Evolutionary conservation across 2,329 filamentous ascomycete species (phyloP).

Genomic region (Colletotrichum tropicale): DNA sequence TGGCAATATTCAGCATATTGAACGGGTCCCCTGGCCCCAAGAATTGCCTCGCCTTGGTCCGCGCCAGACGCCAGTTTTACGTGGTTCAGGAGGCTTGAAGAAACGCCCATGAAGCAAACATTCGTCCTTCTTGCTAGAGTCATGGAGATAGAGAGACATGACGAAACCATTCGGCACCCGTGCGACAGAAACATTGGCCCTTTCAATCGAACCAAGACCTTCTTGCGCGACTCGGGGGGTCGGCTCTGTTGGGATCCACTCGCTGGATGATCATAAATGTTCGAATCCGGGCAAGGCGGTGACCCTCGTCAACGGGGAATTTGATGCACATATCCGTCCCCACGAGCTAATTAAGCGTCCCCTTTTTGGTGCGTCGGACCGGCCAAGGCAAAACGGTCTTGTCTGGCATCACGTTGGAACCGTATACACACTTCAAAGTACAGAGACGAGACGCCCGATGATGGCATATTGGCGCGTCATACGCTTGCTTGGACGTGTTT

Average conservation of each 20-base stretch:
- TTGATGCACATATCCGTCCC: conserved; percentile 19
- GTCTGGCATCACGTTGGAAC: not conserved
- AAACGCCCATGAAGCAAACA: not conserved
- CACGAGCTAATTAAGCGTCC: conserved; percentile 19
- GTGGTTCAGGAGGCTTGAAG: not conserved
- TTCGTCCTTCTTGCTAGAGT: not conserved
- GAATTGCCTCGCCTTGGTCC: not conserved
- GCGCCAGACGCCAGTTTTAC: not conserved
- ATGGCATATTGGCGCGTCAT: not conserved
- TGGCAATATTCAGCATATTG: not conserved
- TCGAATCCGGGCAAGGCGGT: not conserved
- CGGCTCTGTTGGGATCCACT: not conserved
- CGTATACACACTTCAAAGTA: not conserved
- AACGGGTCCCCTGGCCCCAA: not conserved
- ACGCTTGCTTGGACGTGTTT: not conserved
- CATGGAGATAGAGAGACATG: not conserved
- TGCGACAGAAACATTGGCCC: not conserved
- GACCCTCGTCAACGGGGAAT: conserved; percentile 17
- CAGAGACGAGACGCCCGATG: not conserved
- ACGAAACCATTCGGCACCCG: not conserved
- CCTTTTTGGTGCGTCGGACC: conserved; percentile 13
- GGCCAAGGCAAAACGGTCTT: conserved; percentile 2
- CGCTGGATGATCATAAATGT: not conserved
- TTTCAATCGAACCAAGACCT: not conserved
- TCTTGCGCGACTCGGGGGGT: not conserved